These are phyloP conservation scores for Pleurotus citrinopileatus DNA, from an alignment of 768 basidiomycete species.

Conservation along the genomic window DNA sequence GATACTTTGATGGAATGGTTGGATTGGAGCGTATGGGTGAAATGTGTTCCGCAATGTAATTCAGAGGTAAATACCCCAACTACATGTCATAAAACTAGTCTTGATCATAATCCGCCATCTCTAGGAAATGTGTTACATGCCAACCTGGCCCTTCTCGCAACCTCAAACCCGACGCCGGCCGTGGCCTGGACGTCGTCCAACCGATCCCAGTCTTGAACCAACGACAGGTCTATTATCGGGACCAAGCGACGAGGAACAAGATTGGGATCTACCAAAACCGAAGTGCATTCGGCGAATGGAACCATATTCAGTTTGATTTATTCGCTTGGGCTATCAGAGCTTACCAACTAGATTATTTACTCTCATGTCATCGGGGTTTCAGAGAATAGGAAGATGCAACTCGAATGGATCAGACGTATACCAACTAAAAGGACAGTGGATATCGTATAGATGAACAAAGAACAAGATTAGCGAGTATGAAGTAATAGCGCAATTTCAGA, in stretches of 20 bases:
- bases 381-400: no score
- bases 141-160: background rate
- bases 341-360: no score
- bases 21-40: background rate
- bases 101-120: background rate
- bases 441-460: no score
- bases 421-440: no score
- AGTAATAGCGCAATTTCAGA: no score
- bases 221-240: background rate
- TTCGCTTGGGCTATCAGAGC: no score
- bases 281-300: conserved; percentile 5
- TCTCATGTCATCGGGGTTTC: no score
- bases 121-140: conserved; percentile 5
- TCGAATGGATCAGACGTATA: no score
- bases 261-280: conserved; percentile 1
- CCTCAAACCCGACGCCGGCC: background rate
- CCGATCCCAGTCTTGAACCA: background rate
- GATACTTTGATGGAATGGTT: conserved; percentile 3
- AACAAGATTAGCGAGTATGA: no score
- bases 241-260: background rate
- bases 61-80: background rate
- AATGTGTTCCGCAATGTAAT: background rate
- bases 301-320: conserved; percentile 2
- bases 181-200: background rate
- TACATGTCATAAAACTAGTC: no score